phyloP scores from a whole-genome alignment of 1,139 yeast genomes.

The Scheffersomyces cryptocercus region DNA sequence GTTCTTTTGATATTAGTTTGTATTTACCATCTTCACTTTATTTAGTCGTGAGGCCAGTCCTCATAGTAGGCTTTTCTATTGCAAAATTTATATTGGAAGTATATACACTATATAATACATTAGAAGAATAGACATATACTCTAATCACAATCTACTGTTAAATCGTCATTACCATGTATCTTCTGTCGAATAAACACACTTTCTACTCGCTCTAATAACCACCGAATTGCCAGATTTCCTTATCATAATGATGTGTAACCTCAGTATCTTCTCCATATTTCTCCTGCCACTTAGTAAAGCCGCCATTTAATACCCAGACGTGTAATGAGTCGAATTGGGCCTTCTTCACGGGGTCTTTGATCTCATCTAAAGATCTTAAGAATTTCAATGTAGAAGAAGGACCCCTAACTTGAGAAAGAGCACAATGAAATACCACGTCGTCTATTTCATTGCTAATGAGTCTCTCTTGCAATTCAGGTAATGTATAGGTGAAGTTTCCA shows the following conservation, averaged over 20 bases:
- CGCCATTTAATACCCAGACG: constrained; percentile 78
- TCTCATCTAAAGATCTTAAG: constrained; percentile 51
- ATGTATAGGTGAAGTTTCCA: constrained; percentile 39
- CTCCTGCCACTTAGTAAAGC: constrained; percentile 83
- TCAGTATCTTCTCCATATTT: constrained; percentile 63
- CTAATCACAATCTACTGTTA: too few relatives aligned
- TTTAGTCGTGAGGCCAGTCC: too few relatives aligned
- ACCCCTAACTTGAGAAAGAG: constrained; percentile 85
- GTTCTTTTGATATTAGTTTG: too few relatives aligned
- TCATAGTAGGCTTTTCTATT: too few relatives aligned
- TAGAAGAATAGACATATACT: too few relatives aligned
- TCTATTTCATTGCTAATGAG: constrained; percentile 35
- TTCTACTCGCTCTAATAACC: too few relatives aligned
- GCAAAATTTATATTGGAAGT: too few relatives aligned
- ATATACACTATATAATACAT: too few relatives aligned
- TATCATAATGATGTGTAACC: constrained; percentile 69
- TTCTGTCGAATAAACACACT: too few relatives aligned
- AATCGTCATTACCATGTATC: too few relatives aligned
- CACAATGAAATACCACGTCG: constrained; percentile 85
- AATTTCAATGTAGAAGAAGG: constrained; percentile 79
- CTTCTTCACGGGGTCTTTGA: constrained; percentile 24
- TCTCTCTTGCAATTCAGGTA: constrained; percentile 43
- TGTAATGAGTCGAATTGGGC: constrained; percentile 39
- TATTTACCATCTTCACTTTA: too few relatives aligned
- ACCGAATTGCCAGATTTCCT: constrained; percentile 52